Conservation (phyloP, 2,329 filamentous ascomycete species). For the Sporothrix brunneoviolacea region DNA sequence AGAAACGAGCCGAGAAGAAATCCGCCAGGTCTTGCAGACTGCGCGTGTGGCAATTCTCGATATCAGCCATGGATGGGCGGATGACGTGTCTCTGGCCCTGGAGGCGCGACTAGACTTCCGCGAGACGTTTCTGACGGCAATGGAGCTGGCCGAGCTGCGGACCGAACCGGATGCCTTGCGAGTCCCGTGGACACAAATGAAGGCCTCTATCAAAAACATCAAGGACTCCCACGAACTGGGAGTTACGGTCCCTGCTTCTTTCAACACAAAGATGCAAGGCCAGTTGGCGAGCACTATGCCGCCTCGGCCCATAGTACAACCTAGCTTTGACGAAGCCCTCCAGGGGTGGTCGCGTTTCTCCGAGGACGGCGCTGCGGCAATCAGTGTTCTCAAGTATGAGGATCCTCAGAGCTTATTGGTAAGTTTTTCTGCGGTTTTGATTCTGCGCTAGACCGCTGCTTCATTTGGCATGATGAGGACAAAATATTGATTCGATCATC, state of each 20-base stretch:
- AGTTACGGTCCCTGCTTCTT: constrained; percentile 64
- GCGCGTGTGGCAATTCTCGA: constrained; percentile 47
- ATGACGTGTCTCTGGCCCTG: constrained; percentile 49
- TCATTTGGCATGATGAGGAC: neutral
- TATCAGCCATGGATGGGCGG: constrained; percentile 31
- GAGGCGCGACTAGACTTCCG: constrained; percentile 60
- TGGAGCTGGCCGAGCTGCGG: constrained; percentile 41
- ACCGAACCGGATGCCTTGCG: constrained; percentile 40
- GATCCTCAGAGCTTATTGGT: constrained; percentile 66
- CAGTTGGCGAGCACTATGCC: constrained; percentile 89
- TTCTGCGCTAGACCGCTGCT: neutral
- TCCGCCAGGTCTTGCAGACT: constrained; percentile 47
- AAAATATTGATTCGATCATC: neutral
- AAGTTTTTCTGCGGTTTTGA: constrained; percentile 22
- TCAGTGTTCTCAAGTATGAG: constrained; percentile 59
- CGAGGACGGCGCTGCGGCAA: constrained; percentile 62
- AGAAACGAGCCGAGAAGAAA: constrained; percentile 49
- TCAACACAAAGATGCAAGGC: constrained; percentile 86
- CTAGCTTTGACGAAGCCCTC: constrained; percentile 66
- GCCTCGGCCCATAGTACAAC: constrained; percentile 77
- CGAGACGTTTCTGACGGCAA: constrained; percentile 51
- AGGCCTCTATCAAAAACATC: constrained; percentile 47
- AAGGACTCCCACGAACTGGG: constrained; percentile 56
- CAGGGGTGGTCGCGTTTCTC: constrained; percentile 64
- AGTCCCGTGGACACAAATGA: constrained; percentile 46